Base-by-base conservation (phyloP, 2,329 filamentous ascomycete species). In the Neonectria sp. region DNA sequence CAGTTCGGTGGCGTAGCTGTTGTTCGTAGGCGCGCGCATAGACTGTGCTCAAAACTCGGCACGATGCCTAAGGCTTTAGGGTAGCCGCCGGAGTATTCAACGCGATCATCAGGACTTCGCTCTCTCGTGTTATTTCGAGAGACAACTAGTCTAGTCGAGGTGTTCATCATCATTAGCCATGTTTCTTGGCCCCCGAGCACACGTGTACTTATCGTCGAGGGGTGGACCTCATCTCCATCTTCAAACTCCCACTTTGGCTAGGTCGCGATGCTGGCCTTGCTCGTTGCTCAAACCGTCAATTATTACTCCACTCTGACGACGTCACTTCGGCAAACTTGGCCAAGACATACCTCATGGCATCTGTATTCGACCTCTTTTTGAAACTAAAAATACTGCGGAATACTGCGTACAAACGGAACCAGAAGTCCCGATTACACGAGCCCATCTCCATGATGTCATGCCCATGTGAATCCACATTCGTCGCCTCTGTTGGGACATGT, bases 381-480 rank as follows among this genome's bases (percentile, higher is more conserved):
- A 57, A 43, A 43, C 43, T 37, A 57, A 45, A 33, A 27, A 35
- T 45, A 53, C 33, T 31, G 49, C 31, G 25, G 35, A 25, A 45
- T 45, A 45, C 40, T 51, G 49, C 37, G 56, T 46, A 29, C 31
- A 46, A 35, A 24, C 31, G 31, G 13, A 48, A 33, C 15, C 46
- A 21, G 29, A 62, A 25, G 21, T 40, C 59, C 53, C 11, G 27
- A 35, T 27, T 35, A 17, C 35, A 11, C n/a, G 57, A 35, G 37
- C n/a, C 9, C n/a, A 55, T 24, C 13, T 27, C 15, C 33, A 53
- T 59, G 57, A 68, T 51, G 66, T 68, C 62, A 65, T 51, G 46
- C 25, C 29, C 15, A 40, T 13, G 15, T 45, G 21, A 37, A 49
- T 58, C 37, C 43, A 35, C 21, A 45, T 15, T 29, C 40, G 15